phyloP scores from a whole-genome alignment of 495 filamentous ascomycete genomes.

The Penicillium ochrochloron region DNA sequence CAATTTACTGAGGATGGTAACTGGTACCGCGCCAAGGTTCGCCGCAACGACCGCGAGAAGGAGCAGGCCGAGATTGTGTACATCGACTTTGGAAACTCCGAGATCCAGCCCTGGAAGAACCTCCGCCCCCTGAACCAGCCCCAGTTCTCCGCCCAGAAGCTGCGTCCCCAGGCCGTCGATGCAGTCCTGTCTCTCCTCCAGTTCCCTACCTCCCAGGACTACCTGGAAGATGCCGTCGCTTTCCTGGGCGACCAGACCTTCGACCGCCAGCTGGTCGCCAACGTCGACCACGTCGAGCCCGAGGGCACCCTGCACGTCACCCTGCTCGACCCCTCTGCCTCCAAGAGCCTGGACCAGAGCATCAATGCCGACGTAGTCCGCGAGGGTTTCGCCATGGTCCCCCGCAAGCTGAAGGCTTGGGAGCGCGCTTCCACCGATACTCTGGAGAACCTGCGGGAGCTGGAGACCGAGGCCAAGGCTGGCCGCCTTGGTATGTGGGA shows the following conservation, averaged over 20 bases:
- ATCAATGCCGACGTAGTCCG: conserved; percentile 83
- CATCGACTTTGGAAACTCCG: conserved; percentile 95
- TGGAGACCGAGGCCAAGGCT: conserved; percentile 75
- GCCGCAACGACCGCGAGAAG: conserved; percentile 87
- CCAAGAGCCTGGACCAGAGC: conserved; percentile 70
- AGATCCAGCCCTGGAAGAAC: conserved; percentile 79
- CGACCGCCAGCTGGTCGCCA: conserved; percentile 78
- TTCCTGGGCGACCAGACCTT: conserved; percentile 70
- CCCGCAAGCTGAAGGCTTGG: conserved; percentile 86
- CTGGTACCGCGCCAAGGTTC: conserved; percentile 93
- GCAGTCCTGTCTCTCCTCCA: conserved; percentile 87
- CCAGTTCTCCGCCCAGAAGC: conserved; percentile 77
- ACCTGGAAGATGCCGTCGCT: conserved; percentile 75
- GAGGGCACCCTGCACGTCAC: conserved; percentile 84
- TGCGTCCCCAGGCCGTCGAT: conserved; percentile 85
- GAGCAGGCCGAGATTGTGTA: conserved; percentile 90
- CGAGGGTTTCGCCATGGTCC: conserved; percentile 88
- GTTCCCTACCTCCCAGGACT: conserved; percentile 77
- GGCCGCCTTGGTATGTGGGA: conserved; percentile 91
- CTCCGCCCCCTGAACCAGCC: conserved; percentile 78
- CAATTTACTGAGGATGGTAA: conserved; percentile 83
- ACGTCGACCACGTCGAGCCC: conserved; percentile 79
- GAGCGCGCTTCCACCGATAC: conserved; percentile 76
- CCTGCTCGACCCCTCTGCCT: conserved; percentile 70
- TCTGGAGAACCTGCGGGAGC: conserved; percentile 64